Base-by-base conservation (phyloP, 2,329 filamentous ascomycete species). In the Beauveria pseudobassiana region DNA sequence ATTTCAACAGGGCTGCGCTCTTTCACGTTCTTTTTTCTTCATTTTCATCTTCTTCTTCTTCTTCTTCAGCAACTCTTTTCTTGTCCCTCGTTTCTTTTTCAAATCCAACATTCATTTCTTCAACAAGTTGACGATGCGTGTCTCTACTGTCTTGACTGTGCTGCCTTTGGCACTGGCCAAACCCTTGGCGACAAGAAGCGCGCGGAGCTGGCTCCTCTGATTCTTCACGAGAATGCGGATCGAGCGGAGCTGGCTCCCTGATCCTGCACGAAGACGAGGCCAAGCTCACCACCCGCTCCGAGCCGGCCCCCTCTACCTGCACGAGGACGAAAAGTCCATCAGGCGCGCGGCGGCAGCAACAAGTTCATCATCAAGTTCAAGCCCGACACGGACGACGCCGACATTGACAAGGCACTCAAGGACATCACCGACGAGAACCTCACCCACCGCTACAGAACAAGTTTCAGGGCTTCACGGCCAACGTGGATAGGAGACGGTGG, bases 281-380 rank as follows among this genome's bases (percentile, higher is more conserved):
- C n/a, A 51, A 55, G 51, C 59, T 30, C 8, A 51, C 51, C 30
- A 26, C 18, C 26, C 54, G 50, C 43, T 3, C n/a, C 6, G 51
- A 56, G 51, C 59, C 59, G 2, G 59, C 59, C n/a, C 59, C 12
- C 50, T 61, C 5, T 30, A 45, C 42, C 49, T 55, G 30, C 61
- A 55, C 46, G 53, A 57, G 45, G 4, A 45, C 7, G 55, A 49
- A 46, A 14, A 20, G 20, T 20, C 26, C 45, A 7, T 58, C 30
- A 28, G 5, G 54, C 49, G 16, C 45, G 42, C 20, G 46, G 48
- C 46, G 46, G 50, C 48, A 62, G 46, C 40, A 24, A 52, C 54
- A 52, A 48, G 53, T 62, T 45, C 48, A 62, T 54, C 49, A 50
- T 62, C 61, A 62, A 62, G 61, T 62, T 59, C 54, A 59, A 62